Evolutionary conservation across 1,284 basidiomycete species (phyloP), one percentile per base, ranked within the genome.

Genomic region (Fomitopsis pinicola): DNA sequence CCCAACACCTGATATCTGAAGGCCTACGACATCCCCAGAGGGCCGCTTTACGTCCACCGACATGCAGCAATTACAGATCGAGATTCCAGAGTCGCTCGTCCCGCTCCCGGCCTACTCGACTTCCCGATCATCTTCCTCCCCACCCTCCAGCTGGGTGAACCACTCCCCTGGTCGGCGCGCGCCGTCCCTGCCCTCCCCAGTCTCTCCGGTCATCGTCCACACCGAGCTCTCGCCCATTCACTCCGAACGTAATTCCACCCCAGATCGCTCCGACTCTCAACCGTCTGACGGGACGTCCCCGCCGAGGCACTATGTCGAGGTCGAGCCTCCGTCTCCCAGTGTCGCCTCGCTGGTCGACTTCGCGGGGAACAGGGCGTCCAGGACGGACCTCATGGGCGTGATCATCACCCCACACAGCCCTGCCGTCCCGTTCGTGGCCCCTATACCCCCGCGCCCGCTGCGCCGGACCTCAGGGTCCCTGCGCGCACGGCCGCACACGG

Each of bases 341-440:
- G 52, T 59, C 15, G 58, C 58, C 9, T 59, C 58, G 22, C 42
- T 55, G 3, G 50, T 59, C 19, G 58, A 59, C 3, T 30, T 55
- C 19, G 19, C 48, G 3, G 42, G 36, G 4, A 33, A 55, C 22
- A 54, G 50, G 22, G 50, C 52, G 28, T 59, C 58, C 0, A 55
- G 58, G 53, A 59, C 50, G 12, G 58, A 59, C 52, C 40, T 59
- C 14, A 42, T 55, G 58, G 30, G 42, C n/a, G 40, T 54, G 36
- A 28, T 38, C 12, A 40, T 55, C 33, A 14, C 7, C n/a, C 22
- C 42, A 1, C 28, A 28, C 6, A 45, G 28, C 26, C 58, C 40
- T 46, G 30, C 22, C 12, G 12, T 59, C 28, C 52, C 42, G 10
- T 53, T 40, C 8, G 9, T 22, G 2, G 52, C 58, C 28, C 48